Percentiles rank a stretch among this genome's conserved stretches.
These are phyloP conservation scores for Torulaspora maleeae DNA, from an alignment of 805 yeast species.

Conservation along the genomic window DNA sequence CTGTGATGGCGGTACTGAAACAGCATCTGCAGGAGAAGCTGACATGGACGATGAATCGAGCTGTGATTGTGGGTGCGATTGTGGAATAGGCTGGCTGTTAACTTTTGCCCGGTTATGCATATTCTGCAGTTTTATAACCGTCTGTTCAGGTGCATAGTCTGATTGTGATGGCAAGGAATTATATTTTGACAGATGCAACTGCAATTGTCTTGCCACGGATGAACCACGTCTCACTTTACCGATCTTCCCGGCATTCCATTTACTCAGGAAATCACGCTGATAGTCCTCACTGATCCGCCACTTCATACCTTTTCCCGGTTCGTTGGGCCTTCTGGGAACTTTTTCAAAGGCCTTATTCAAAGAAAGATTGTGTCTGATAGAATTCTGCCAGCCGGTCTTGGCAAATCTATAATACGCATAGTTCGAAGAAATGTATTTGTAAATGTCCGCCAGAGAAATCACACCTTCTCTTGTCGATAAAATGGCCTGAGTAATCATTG, in stretches of 20 bases:
- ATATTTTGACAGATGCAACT: constrained; percentile 56
- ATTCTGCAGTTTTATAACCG: constrained; percentile 15
- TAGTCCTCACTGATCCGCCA: constrained; percentile 92
- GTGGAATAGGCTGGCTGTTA: constrained; percentile 9
- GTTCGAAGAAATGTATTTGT: constrained; percentile 80
- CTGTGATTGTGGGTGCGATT: constrained; percentile 5
- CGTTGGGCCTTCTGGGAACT: constrained; percentile 91
- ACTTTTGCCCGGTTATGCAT: constrained; percentile 5
- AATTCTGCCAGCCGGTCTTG: constrained; percentile 97
- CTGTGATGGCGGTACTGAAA: constrained; percentile 2
- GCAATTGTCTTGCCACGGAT: constrained; percentile 74
- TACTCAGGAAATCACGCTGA: constrained; percentile 75
- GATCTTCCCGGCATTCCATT: constrained; percentile 71
- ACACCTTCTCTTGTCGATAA: constrained; percentile 83
- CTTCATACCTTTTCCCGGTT: constrained; percentile 98
- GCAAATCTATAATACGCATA: constrained; percentile 90
- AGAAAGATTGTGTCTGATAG: constrained; percentile 91
- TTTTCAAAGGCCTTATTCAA: constrained; percentile 96
- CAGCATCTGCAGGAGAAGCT: constrained; percentile 2
- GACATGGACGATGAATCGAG: constrained; percentile 2
- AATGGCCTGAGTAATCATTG: constrained; percentile 97
- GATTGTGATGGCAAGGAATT: constrained; percentile 39
- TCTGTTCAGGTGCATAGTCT: constrained; percentile 25
- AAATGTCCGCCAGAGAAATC: constrained; percentile 84
- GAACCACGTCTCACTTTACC: constrained; percentile 75